phyloP scores from a whole-genome alignment of 192 early-diverging fungal genomes.

The Entomortierella chlamydospora region DNA sequence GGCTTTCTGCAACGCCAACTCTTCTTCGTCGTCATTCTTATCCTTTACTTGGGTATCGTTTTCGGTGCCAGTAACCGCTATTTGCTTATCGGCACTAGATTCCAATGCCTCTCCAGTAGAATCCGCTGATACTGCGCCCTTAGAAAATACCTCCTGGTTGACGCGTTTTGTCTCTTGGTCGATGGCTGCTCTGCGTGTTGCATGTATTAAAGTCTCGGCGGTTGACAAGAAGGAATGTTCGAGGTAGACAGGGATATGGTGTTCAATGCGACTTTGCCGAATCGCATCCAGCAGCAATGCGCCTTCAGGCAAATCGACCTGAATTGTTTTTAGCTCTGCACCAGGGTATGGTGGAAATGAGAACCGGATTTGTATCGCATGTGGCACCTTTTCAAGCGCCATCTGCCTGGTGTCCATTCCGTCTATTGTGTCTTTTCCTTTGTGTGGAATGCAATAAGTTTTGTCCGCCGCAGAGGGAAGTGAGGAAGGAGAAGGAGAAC shows the following conservation, averaged over 20 bases:
- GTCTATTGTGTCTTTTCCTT: background rate
- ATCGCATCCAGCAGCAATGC: constrained; percentile 60
- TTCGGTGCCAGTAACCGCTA: background rate
- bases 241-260: constrained; percentile 61
- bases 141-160: constrained; percentile 10
- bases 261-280: constrained; percentile 49
- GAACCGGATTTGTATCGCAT: constrained; percentile 40
- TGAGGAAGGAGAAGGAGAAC: no score
- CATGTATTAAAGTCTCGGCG: constrained; percentile 47
- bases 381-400: constrained; percentile 49
- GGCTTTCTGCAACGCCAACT: constrained; percentile 21
- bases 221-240: constrained; percentile 60
- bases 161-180: constrained; percentile 24
- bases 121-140: background rate
- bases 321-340: constrained; percentile 40
- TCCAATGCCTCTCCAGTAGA: background rate
- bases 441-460: no score
- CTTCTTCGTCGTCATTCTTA: constrained; percentile 5
- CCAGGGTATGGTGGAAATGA: constrained; percentile 44
- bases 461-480: no score
- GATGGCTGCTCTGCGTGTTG: constrained; percentile 35
- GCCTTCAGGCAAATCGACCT: constrained; percentile 43
- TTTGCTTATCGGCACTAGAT: background rate
- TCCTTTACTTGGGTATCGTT: background rate
- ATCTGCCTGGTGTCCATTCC: constrained; percentile 41